Evolutionary conservation across 768 basidiomycete species (phyloP).

Genomic region (Mycena vulgaris): DNA sequence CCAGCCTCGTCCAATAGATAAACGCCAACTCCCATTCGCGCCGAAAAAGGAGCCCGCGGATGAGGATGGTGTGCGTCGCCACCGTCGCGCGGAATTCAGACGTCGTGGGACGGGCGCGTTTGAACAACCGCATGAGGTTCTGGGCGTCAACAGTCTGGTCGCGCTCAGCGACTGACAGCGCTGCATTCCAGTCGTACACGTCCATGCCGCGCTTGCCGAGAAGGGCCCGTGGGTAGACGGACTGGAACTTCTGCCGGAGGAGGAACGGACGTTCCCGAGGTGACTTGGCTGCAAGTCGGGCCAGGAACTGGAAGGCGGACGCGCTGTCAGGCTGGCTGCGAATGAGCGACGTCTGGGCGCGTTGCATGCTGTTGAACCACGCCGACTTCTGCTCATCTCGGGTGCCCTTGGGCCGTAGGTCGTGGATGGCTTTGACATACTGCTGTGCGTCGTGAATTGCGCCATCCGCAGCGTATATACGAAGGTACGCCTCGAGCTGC

Average conservation of each 20-base stretch:
- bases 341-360: conserved; percentile 62
- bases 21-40: conserved; percentile 57
- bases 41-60: conserved; percentile 67
- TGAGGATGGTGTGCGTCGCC: conserved; percentile 67
- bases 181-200: conserved; percentile 63
- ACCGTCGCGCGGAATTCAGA: conserved; percentile 55
- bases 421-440: conserved; percentile 59
- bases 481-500: conserved; percentile 66
- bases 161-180: conserved; percentile 60
- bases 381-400: background rate
- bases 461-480: conserved; percentile 62
- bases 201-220: conserved; percentile 51
- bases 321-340: conserved; percentile 57
- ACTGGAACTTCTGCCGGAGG: conserved; percentile 14
- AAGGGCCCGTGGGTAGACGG: conserved; percentile 24
- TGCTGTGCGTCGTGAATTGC: conserved; percentile 57
- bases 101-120: conserved; percentile 45
- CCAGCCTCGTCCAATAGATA: conserved; percentile 60
- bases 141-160: conserved; percentile 52
- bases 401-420: background rate
- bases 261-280: conserved; percentile 11
- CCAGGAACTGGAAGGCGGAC: conserved; percentile 65
- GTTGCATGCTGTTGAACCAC: conserved; percentile 39
- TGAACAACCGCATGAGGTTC: conserved; percentile 56
- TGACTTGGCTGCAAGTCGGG: conserved; percentile 44